These are phyloP conservation scores for Pseudozyma tsukubaensis DNA, from an alignment of 1,284 basidiomycete genomes.

Conservation along the genomic window DNA sequence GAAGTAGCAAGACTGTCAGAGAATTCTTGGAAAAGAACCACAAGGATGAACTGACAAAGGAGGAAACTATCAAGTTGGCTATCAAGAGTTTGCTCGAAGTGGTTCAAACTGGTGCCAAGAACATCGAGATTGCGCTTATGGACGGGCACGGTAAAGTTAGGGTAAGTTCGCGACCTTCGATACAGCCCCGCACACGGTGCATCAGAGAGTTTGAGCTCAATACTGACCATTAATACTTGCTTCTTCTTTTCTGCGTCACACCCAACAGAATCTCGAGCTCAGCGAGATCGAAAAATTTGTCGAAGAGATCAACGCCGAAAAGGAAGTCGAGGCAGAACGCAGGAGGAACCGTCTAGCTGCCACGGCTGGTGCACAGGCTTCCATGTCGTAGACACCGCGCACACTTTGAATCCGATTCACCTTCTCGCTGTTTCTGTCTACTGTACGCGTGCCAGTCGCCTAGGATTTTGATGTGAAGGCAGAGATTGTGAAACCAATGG, in stretches of 20 bases:
- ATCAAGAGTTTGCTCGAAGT: slow-evolving; percentile 97
- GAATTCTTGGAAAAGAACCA: slow-evolving; percentile 99
- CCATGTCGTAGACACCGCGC: slow-evolving; percentile 39
- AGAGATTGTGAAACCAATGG: too few species aligned
- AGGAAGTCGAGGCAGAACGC: slow-evolving; percentile 67
- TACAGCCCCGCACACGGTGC: background rate
- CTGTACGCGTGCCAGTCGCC: too few species aligned
- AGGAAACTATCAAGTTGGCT: slow-evolving; percentile 92
- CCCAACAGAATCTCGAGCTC: slow-evolving; percentile 52
- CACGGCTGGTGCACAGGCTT: slow-evolving; percentile 65
- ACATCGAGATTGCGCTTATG: slow-evolving; percentile 68
- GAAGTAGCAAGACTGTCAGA: slow-evolving; percentile 96
- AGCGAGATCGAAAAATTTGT: slow-evolving; percentile 66
- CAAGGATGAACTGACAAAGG: slow-evolving; percentile 86
- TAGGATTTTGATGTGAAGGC: too few species aligned
- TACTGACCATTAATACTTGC: background rate
- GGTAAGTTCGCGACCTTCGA: slow-evolving; percentile 1
- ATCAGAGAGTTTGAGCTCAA: background rate
- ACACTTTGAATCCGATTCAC: too few species aligned
- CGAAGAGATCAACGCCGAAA: slow-evolving; percentile 63
- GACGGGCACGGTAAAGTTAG: slow-evolving; percentile 60
- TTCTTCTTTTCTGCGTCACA: background rate
- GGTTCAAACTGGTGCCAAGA: slow-evolving; percentile 99
- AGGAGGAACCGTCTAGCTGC: slow-evolving; percentile 65
- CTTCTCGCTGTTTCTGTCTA: background rate